Percentiles rank a stretch among this genome's conserved stretches.
These are phyloP conservation scores for Amanita molliuscula DNA, from an alignment of 768 basidiomycete species.

Conservation along the genomic window DNA sequence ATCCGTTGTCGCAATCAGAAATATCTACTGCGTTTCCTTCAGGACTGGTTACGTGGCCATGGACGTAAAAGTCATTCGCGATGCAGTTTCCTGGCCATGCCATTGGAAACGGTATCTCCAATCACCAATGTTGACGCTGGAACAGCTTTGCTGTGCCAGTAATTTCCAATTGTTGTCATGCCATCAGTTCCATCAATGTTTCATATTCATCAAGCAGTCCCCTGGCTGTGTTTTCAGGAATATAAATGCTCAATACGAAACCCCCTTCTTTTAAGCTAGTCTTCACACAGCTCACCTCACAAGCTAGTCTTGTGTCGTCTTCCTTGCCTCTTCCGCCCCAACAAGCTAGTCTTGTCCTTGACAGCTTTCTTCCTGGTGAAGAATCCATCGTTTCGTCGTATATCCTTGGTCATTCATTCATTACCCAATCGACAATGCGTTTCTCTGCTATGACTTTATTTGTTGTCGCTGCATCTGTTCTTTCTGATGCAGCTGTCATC, in stretches of 20 bases:
- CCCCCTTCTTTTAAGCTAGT: conserved; percentile 19
- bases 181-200: conserved; percentile 1
- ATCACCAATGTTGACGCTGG: background rate
- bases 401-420: background rate
- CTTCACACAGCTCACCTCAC: conserved; percentile 20
- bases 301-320: conserved; percentile 25
- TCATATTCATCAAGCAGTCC: conserved; percentile 6
- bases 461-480: conserved; percentile 14
- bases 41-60: too few relatives aligned
- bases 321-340: conserved; percentile 5
- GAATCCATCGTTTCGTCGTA: conserved; percentile 9
- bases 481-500: conserved; percentile 18
- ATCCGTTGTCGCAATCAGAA: too few relatives aligned
- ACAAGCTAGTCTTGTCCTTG: conserved; percentile 6
- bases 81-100: too few relatives aligned
- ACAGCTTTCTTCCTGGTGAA: conserved; percentile 18
- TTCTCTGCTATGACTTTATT: conserved; percentile 12
- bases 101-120: background rate
- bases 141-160: background rate
- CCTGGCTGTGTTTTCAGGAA: background rate
- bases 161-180: background rate
- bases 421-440: conserved; percentile 17
- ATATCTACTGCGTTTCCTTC: too few relatives aligned
- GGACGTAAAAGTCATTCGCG: too few relatives aligned
- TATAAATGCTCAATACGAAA: background rate